Evolutionary conservation across 805 yeast species (phyloP).

Genomic region (Candida wancherniae): DNA sequence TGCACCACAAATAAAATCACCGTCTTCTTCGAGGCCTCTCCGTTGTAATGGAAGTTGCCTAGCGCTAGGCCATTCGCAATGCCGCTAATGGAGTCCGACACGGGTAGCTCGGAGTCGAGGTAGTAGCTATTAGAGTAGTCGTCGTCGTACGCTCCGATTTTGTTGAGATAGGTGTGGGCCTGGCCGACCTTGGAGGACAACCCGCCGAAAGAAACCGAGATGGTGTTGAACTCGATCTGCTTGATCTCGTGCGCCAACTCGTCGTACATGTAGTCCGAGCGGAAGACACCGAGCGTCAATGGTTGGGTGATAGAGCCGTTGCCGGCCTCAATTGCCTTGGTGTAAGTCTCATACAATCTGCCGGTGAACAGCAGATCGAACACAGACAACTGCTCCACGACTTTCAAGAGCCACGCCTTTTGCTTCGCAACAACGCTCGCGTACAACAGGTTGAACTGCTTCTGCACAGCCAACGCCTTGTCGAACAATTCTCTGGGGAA

Average conservation of each 20-base stretch:
- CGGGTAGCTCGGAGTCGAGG: constrained; percentile 50
- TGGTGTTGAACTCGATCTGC: constrained; percentile 95
- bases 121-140: constrained; percentile 39
- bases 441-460: constrained; percentile 67
- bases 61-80: constrained; percentile 67
- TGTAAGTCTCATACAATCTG: constrained; percentile 58
- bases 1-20: constrained; percentile 77
- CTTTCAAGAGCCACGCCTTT: constrained; percentile 56
- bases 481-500: constrained; percentile 66
- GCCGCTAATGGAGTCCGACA: constrained; percentile 57
- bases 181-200: constrained; percentile 74
- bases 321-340: constrained; percentile 43
- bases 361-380: constrained; percentile 81
- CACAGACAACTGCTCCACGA: constrained; percentile 49
- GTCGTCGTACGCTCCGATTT: constrained; percentile 50
- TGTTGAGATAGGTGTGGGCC: constrained; percentile 64
- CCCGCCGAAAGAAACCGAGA: constrained; percentile 94
- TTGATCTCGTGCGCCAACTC: constrained; percentile 52
- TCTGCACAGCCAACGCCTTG: constrained; percentile 63
- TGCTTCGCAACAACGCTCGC: constrained; percentile 54
- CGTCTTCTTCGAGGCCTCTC: constrained; percentile 27
- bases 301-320: constrained; percentile 49
- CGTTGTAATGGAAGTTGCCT: constrained; percentile 54
- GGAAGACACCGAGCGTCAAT: constrained; percentile 74
- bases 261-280: constrained; percentile 81